A percentile compares a stretch with the other conserved stretches of the same genome.
phyloP scores from a whole-genome alignment of 306 rosid species.

The Sechiopsis laciniata region DNA sequence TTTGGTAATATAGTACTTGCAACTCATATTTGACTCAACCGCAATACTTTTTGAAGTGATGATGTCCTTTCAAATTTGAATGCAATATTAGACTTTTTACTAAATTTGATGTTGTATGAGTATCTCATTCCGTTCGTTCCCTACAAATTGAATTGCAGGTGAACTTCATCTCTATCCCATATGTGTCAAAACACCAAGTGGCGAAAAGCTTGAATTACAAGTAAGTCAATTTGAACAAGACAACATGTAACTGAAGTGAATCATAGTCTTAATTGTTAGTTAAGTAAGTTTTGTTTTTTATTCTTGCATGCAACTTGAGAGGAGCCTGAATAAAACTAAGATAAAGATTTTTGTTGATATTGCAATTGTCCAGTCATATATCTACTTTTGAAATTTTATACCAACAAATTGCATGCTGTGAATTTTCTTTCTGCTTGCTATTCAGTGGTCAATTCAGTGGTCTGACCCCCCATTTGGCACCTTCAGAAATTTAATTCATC shows the following conservation, averaged over 20 bases:
- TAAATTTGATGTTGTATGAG: neutral
- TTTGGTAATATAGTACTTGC: neutral
- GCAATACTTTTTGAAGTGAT: neutral
- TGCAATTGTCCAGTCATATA: too few relatives aligned
- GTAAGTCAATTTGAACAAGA: conserved; percentile 41
- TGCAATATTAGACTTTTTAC: neutral
- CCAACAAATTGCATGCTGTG: neutral
- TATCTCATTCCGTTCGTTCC: neutral
- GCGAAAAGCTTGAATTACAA: conserved; percentile 96
- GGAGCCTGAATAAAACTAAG: too few relatives aligned
- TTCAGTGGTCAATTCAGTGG: neutral
- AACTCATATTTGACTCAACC: neutral
- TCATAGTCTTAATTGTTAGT: too few relatives aligned
- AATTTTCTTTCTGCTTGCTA: conserved; percentile 9
- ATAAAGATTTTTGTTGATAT: too few relatives aligned
- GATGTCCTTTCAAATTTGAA: neutral
- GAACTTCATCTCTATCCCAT: conserved; percentile 88
- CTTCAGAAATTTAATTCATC: neutral
- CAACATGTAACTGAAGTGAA: neutral
- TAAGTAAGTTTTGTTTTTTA: too few relatives aligned
- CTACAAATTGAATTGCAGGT: conserved; percentile 41
- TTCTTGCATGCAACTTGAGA: too few relatives aligned
- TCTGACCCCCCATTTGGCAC: neutral
- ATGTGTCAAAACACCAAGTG: conserved; percentile 78
- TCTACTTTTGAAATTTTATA: too few relatives aligned